Base-by-base conservation (phyloP, 768 basidiomycete species). In the Lactarius vividus region DNA sequence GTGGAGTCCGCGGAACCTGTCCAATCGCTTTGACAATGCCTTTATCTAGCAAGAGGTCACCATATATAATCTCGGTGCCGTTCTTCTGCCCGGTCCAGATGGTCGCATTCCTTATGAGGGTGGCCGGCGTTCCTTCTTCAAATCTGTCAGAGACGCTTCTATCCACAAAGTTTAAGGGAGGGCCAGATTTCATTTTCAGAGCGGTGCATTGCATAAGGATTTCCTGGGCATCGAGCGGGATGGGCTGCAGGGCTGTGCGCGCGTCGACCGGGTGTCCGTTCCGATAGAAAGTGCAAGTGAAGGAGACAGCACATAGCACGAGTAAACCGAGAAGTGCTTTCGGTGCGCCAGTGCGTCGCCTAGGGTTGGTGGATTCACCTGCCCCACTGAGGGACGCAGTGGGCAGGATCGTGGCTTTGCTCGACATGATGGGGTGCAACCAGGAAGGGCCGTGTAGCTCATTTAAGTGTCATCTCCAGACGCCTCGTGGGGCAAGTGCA, bases 51-150 rank as follows among this genome's bases (percentile, higher is more conserved):
- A 89, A 77, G 49, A 95, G 74, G 69, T 88, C 88, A 20, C 88
- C 87, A 26, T 77, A 73, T 37, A 88, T 69, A 39, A 82, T 79
- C 68, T 88, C 76, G 15, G 82, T 77, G 20, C 84, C 84, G 63
- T 87, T 83, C 44, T 81, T 74, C 40, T 79, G 82, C 28, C 88
- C 88, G 2, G 86, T 84, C 78, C 88, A 81, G 57, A 91, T 80
- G 46, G 85, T 84, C 3, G 85, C 89, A 73, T 94, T 91, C 71
- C 81, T 81, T 69, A 96, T 86, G 69, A 87, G 79, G 23, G 86
- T 87, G 1, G 88, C 77, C 42, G 80, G 81, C 0, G 89, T 91
- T 1, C 88, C 90, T 4, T 76, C 76, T 69, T 86, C 88, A 67
- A 82, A 88, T 46, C 90, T 77, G 71, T 92, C 90, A 3, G 88